Conservation (phyloP, 1,139 yeast species). For the Kurtzmaniella natalensis region DNA sequence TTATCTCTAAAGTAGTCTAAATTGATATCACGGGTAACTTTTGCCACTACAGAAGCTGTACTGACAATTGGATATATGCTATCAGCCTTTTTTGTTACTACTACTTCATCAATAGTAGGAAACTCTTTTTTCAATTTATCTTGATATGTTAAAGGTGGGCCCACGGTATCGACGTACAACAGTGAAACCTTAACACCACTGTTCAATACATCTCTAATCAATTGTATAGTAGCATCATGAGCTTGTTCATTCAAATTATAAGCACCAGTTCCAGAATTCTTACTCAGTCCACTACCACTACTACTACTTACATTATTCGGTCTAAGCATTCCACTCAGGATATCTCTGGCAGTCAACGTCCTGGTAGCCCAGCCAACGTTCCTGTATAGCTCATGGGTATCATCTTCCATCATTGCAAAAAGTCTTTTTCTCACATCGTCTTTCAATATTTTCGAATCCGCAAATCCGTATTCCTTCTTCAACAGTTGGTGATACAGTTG, state of each 20-base stretch:
- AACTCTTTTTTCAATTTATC: slow-evolving; percentile 65
- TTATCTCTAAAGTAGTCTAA: slow-evolving; percentile 34
- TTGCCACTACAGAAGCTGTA: slow-evolving; percentile 96
- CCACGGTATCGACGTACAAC: slow-evolving; percentile 91
- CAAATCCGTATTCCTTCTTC: slow-evolving; percentile 74
- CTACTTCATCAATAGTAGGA: slow-evolving; percentile 62
- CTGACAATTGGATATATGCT: slow-evolving; percentile 90
- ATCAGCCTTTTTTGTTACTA: slow-evolving; percentile 96
- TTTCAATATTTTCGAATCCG: slow-evolving; percentile 85
- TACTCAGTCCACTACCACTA: too few species aligned
- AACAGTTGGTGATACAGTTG: slow-evolving; percentile 46
- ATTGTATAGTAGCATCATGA: slow-evolving; percentile 82
- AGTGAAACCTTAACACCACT: slow-evolving; percentile 62
- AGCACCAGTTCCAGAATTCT: slow-evolving; percentile 51
- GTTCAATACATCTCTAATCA: slow-evolving; percentile 59
- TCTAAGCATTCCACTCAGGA: slow-evolving; percentile 82
- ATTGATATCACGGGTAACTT: slow-evolving; percentile 85
- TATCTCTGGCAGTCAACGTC: slow-evolving; percentile 81
- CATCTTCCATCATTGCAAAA: slow-evolving; percentile 53
- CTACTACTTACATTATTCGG: slow-evolving; percentile 22
- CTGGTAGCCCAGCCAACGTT: slow-evolving; percentile 88
- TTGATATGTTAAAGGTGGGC: slow-evolving; percentile 86
- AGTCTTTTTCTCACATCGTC: slow-evolving; percentile 64
- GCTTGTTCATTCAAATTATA: slow-evolving; percentile 94
- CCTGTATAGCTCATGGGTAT: slow-evolving; percentile 38